phyloP scores from a whole-genome alignment of 2,329 filamentous ascomycete species.

The Fusarium sp. region DNA sequence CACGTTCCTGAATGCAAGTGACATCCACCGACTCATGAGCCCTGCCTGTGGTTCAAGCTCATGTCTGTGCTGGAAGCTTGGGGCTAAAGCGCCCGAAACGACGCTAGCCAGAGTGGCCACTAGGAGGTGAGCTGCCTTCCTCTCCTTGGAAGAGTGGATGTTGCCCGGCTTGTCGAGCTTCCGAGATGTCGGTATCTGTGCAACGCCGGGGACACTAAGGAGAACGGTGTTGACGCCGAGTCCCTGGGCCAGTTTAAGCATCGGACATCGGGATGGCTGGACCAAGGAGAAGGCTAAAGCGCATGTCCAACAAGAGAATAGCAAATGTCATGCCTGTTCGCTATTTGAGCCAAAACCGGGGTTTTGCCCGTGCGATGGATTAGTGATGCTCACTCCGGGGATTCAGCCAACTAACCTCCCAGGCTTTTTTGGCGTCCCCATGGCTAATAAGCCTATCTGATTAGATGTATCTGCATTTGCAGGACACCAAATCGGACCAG shows the following conservation, averaged over 20 bases:
- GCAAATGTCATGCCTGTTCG: slow-evolving; percentile 1
- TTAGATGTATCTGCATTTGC: slow-evolving; percentile 19
- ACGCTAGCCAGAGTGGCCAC: slow-evolving; percentile 33
- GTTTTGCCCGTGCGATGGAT: not conserved
- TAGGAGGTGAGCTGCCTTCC: slow-evolving; percentile 20
- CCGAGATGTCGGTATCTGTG: slow-evolving; percentile 44
- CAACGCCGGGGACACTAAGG: slow-evolving; percentile 16
- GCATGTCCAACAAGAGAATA: slow-evolving; percentile 3
- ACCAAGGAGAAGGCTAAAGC: slow-evolving; percentile 10
- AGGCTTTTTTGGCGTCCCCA: not conserved
- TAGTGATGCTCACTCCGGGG: not conserved
- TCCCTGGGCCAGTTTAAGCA: slow-evolving; percentile 2
- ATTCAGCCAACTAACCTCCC: slow-evolving; percentile 12
- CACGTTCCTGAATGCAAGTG: slow-evolving; percentile 48
- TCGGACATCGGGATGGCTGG: slow-evolving; percentile 5
- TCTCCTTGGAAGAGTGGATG: slow-evolving; percentile 39
- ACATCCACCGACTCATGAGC: slow-evolving; percentile 44
- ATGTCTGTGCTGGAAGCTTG: slow-evolving; percentile 28
- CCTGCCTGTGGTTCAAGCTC: slow-evolving; percentile 31
- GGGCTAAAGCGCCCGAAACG: slow-evolving; percentile 34
- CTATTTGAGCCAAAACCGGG: not conserved
- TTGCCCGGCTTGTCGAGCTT: slow-evolving; percentile 42
- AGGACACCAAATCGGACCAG: not conserved
- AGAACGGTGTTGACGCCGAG: slow-evolving; percentile 5
- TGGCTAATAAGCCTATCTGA: slow-evolving; percentile 19